Percentiles rank a stretch among this genome's conserved stretches.
phyloP scores from a whole-genome alignment of 768 basidiomycete genomes.

The Xerocomellus dryophilus region DNA sequence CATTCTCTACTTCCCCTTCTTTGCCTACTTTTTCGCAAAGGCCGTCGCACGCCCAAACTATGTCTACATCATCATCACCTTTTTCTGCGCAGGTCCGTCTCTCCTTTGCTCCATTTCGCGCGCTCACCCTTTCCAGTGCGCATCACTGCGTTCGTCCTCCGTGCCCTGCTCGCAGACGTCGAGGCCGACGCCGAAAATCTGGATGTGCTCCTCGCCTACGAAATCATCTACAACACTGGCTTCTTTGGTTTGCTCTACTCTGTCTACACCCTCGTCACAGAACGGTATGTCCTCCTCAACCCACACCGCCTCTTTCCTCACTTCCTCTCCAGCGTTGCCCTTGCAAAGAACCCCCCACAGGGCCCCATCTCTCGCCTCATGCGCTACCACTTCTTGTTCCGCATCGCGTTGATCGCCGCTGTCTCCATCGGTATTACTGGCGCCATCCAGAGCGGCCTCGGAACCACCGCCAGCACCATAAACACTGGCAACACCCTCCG shows the following conservation, averaged over 20 bases:
- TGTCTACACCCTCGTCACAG: constrained; percentile 28
- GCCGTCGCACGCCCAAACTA: constrained; percentile 18
- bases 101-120: accelerated
- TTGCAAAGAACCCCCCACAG: constrained; percentile 16
- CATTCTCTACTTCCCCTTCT: constrained; percentile 21
- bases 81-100: constrained; percentile 31
- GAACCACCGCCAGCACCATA: constrained; percentile 1
- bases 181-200: constrained; percentile 20
- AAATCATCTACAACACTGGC: constrained; percentile 34
- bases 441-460: constrained; percentile 13
- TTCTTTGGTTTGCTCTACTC: constrained; percentile 34
- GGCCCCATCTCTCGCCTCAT: constrained; percentile 18
- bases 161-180: constrained; percentile 14
- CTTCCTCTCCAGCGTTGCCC: constrained; percentile 6
- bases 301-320: neutral
- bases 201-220: constrained; percentile 26
- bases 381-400: constrained; percentile 22
- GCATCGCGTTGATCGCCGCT: constrained; percentile 24
- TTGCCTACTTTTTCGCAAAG: constrained; percentile 14
- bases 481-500: constrained; percentile 26
- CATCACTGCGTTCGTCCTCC: constrained; percentile 17
- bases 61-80: constrained; percentile 17
- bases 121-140: constrained; percentile 9
- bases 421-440: constrained; percentile 30
- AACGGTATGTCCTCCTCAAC: constrained; percentile 22